Evolutionary conservation across 208 protist species (phyloP), one percentile per base, ranked within the genome.

Genomic region (Naegleria gruberi): DNA sequence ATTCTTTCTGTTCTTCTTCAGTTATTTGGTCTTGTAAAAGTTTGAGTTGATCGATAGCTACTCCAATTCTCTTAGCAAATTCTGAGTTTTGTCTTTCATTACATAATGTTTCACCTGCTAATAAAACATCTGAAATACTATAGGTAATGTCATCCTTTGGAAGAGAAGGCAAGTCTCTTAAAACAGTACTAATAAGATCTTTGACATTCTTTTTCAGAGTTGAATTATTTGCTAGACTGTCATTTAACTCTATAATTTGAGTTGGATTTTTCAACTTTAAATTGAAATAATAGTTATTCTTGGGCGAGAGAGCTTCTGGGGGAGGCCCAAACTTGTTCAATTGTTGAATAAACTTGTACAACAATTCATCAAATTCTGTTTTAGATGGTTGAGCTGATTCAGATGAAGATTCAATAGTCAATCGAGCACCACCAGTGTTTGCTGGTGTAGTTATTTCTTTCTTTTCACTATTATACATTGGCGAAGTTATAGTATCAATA

Each of bases 241-340:
- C 51, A 30, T 65, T 23, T 65, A 30, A 30, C 30, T 65, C 51
- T 30, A 65, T 65, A 23, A 65, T 65, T 65, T 65, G 51, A 30
- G 51, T n/a, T 46, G 37, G 82, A 86, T 46, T 46, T 8, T 47
- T 86, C 34, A 86, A 44, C 42, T 46, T 86, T 30, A 86, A n/a
- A 15, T 43, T 86, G 45, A 86, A 86, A 40, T 86, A 86, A 44
- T 47, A 86, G n/a, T 86, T 86, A 12, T 42, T 40, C 19, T 86
- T 86, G 82, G 82, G 23, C 17, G 82, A 46, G 8, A 86, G 42
- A 42, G 17, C 12, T 30, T 86, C 82, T 43, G 82, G 82, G 30
- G 82, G 82, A 42, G 82, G 82, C 0, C 82, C 82, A 34, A 43
- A 40, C 42, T 26, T 26, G 19, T 42, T 46, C 42, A 86, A 46